phyloP scores from a whole-genome alignment of 345 rosid species.

The Acer campestre region DNA sequence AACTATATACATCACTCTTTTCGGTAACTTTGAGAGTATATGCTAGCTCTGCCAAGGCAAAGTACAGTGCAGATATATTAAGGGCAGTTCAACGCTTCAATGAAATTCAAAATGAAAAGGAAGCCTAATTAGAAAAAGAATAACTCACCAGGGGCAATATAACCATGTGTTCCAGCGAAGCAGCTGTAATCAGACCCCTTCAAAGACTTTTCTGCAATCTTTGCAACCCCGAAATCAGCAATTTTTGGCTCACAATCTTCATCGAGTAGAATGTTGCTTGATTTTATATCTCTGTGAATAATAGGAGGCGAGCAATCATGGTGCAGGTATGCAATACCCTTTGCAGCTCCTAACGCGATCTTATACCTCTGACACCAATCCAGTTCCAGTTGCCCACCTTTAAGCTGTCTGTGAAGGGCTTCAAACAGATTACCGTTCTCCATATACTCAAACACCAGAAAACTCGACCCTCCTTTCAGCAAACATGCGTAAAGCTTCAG shows the following conservation, averaged over 20 bases:
- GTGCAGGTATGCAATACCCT: slow-evolving; percentile 85
- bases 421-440: slow-evolving; percentile 70
- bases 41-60: slow-evolving; percentile 65
- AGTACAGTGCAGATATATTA: background rate
- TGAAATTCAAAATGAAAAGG: background rate
- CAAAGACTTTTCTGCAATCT: slow-evolving; percentile 51
- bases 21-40: slow-evolving; percentile 66
- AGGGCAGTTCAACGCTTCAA: background rate
- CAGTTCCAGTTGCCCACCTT: slow-evolving; percentile 57
- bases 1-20: slow-evolving; percentile 87
- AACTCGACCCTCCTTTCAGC: slow-evolving; percentile 58
- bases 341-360: slow-evolving; percentile 79
- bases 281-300: slow-evolving; percentile 87
- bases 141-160: slow-evolving; percentile 88
- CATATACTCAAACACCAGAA: slow-evolving; percentile 86
- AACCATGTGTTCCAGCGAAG: slow-evolving; percentile 87
- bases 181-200: slow-evolving; percentile 51
- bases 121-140: background rate
- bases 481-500: slow-evolving; percentile 78
- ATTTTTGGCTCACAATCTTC: slow-evolving; percentile 72
- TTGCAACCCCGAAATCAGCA: slow-evolving; percentile 91
- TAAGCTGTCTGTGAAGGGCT: slow-evolving; percentile 55
- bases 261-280: slow-evolving; percentile 76
- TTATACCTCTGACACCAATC: slow-evolving; percentile 72
- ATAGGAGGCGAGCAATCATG: slow-evolving; percentile 82